These are phyloP conservation scores for Kurtzmaniella quercitrusa DNA, from an alignment of 1,139 yeast species.

Conservation along the genomic window DNA sequence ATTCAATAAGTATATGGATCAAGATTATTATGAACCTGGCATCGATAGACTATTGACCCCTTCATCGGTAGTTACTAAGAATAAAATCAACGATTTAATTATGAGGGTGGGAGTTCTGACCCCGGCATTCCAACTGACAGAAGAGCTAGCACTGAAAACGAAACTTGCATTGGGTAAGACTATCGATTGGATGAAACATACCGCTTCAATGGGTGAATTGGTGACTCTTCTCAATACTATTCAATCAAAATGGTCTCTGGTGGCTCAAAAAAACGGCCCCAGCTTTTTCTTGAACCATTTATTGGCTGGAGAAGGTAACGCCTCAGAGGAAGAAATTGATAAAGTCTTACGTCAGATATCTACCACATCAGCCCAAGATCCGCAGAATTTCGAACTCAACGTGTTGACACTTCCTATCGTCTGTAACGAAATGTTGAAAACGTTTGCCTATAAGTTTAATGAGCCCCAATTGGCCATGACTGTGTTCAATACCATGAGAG, in stretches of 20 bases:
- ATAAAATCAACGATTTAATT: neutral
- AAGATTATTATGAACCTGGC: neutral
- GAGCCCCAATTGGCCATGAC: constrained; percentile 36
- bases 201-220: neutral
- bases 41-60: neutral
- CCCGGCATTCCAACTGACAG: neutral
- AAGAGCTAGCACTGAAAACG: neutral
- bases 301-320: neutral
- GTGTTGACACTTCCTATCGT: constrained; percentile 35
- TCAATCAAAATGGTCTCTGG: constrained; percentile 4
- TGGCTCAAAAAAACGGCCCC: constrained; percentile 15
- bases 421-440: constrained; percentile 29
- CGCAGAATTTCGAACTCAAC: constrained; percentile 26
- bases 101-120: neutral
- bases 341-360: neutral
- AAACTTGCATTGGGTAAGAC: neutral
- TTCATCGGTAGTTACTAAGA: neutral
- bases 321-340: neutral
- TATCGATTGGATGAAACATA: neutral
- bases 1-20: neutral
- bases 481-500: constrained; percentile 32
- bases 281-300: constrained; percentile 7
- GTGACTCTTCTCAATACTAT: neutral
- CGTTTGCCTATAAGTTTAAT: constrained; percentile 21
- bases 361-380: constrained; percentile 11